These are phyloP conservation scores for Kodamaea sagamina DNA, from an alignment of 805 yeast genomes.

Conservation along the genomic window DNA sequence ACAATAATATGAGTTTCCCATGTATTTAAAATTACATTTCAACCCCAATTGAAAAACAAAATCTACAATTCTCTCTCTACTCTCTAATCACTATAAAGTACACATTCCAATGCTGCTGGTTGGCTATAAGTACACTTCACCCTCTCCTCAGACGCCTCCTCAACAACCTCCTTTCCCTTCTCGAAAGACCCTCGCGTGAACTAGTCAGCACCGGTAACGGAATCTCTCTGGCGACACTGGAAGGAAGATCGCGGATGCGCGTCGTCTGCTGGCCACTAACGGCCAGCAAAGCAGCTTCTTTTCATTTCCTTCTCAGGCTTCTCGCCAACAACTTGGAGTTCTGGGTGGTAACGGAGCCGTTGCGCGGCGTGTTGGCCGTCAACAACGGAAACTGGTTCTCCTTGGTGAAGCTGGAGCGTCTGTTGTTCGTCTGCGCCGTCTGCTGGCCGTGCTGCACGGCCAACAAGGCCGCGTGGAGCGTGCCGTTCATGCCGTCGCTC, in stretches of 20 bases:
- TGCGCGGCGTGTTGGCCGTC: slow-evolving; percentile 7
- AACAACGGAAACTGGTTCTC: slow-evolving; percentile 21
- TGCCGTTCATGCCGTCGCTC: slow-evolving; percentile 24
- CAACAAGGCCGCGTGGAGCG: slow-evolving; percentile 46
- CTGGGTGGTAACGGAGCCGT: slow-evolving; percentile 47
- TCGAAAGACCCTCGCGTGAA: no score
- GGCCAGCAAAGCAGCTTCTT: no score
- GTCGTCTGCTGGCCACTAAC: no score
- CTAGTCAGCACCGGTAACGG: no score
- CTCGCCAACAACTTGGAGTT: slow-evolving; percentile 65
- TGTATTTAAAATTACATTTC: no score
- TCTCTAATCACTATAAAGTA: not conserved
- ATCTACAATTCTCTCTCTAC: not conserved
- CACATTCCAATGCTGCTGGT: not conserved
- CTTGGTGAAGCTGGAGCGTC: slow-evolving; percentile 41
- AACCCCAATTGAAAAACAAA: no score
- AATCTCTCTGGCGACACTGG: no score
- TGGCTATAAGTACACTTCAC: no score
- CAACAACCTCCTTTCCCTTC: no score
- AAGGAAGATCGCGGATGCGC: no score
- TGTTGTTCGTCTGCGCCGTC: slow-evolving; percentile 22
- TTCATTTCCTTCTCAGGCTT: slow-evolving; percentile 37
- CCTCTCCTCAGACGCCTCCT: no score
- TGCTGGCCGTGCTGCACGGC: slow-evolving; percentile 40
- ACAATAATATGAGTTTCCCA: no score